phyloP scores from a whole-genome alignment of 1,284 basidiomycete genomes.

The Cutaneotrichosporon sp. region DNA sequence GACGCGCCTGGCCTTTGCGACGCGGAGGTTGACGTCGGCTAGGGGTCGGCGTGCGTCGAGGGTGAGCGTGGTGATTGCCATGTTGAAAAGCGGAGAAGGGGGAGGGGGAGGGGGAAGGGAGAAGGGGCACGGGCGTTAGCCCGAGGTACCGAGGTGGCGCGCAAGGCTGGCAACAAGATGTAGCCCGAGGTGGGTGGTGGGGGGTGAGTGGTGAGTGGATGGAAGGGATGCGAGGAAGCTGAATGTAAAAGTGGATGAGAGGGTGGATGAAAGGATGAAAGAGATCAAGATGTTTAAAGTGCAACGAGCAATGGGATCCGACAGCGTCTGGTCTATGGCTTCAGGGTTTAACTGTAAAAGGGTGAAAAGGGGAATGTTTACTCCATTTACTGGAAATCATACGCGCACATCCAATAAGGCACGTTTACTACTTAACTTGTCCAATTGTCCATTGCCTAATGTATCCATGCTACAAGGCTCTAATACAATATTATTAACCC shows the following conservation, averaged over 20 bases:
- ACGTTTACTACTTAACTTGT: background rate
- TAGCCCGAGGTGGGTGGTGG: background rate
- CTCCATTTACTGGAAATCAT: slow-evolving; percentile 15
- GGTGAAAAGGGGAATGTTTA: slow-evolving; percentile 7
- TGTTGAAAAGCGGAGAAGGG: slow-evolving; percentile 11
- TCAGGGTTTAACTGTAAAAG: background rate
- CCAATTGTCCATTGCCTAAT: background rate
- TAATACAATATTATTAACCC: background rate
- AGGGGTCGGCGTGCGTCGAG: slow-evolving; percentile 55
- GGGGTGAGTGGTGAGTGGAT: background rate
- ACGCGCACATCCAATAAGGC: slow-evolving; percentile 14
- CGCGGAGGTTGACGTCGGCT: slow-evolving; percentile 66
- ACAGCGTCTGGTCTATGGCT: too few relatives aligned
- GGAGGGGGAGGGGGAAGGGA: background rate
- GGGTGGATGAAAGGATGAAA: background rate
- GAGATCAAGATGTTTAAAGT: background rate
- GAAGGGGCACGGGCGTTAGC: background rate
- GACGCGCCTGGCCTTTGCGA: slow-evolving; percentile 79
- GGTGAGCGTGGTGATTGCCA: slow-evolving; percentile 39
- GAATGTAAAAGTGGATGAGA: background rate
- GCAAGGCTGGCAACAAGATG: background rate
- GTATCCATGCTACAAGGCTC: background rate
- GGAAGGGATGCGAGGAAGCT: background rate
- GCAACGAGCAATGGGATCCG: too few relatives aligned
- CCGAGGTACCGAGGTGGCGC: background rate